These are phyloP conservation scores for Leonotis leonurus DNA, from an alignment of 257 asterid genomes.

Conservation along the genomic window DNA sequence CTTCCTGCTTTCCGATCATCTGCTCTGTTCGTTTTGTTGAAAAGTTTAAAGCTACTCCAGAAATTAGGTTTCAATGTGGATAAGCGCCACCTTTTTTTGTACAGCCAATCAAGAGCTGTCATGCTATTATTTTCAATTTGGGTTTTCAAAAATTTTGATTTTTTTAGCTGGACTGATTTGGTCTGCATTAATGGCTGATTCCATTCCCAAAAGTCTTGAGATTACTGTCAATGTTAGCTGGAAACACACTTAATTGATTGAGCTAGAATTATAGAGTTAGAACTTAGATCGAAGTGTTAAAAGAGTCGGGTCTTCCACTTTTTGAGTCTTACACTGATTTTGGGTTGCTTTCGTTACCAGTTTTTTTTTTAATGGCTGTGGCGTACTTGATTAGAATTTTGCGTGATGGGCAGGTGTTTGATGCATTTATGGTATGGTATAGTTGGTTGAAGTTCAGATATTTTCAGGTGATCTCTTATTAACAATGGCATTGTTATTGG, in stretches of 20 bases:
- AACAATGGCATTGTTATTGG: slow-evolving; percentile 6
- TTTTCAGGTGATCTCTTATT: slow-evolving; percentile 16
- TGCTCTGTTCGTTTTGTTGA: slow-evolving; percentile 22
- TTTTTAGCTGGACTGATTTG: slow-evolving; percentile 18
- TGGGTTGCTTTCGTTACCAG: slow-evolving; percentile 18
- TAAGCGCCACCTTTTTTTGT: slow-evolving; percentile 7
- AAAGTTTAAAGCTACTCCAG: slow-evolving; percentile 9
- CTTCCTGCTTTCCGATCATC: slow-evolving; percentile 28
- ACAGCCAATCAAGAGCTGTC: slow-evolving; percentile 13
- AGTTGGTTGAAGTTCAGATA: slow-evolving; percentile 26
- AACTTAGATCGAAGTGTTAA: slow-evolving; percentile 11
- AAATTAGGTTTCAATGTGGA: slow-evolving; percentile 1
- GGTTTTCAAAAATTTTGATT: not conserved
- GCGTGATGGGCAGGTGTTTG: slow-evolving; percentile 36
- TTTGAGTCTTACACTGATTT: slow-evolving; percentile 19
- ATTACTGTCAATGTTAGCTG: slow-evolving; percentile 22
- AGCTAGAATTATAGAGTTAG: slow-evolving; percentile 6
- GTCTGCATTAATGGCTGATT: slow-evolving; percentile 19
- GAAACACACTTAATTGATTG: slow-evolving; percentile 4
- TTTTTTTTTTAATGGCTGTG: slow-evolving; percentile 15
- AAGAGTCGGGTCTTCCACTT: slow-evolving; percentile 20
- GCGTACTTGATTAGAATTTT: slow-evolving; percentile 31
- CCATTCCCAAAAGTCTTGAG: slow-evolving; percentile 7
- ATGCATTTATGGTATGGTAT: slow-evolving; percentile 24
- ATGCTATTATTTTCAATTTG: not conserved